Evolutionary conservation across 192 early-diverging fungal genomes (phyloP).

Genomic region (Diversispora epigaea): DNA sequence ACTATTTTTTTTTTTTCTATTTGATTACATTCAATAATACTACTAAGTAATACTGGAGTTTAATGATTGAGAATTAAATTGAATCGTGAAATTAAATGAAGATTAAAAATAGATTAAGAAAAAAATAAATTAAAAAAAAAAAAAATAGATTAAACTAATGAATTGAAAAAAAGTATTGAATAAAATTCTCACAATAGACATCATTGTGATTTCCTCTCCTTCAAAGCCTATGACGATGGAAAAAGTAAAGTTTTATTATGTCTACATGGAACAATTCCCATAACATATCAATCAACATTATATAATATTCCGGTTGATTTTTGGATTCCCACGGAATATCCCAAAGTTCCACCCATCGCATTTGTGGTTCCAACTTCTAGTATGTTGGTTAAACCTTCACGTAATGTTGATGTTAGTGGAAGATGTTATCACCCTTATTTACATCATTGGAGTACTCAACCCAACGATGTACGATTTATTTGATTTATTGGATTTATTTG

Average conservation of each 20-base stretch:
- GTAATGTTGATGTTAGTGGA: slow-evolving; percentile 83
- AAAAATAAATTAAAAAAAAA: slow-evolving; percentile 2
- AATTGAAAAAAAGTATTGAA: not conserved
- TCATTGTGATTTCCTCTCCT: not conserved
- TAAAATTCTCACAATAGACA: slow-evolving; percentile 27
- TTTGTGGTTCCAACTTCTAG: slow-evolving; percentile 85
- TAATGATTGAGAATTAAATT: not conserved
- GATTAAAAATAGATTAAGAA: not conserved
- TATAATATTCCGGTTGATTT: slow-evolving; percentile 93
- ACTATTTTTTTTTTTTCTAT: not conserved
- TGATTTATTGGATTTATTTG: slow-evolving; percentile 40
- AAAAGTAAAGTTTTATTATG: slow-evolving; percentile 70
- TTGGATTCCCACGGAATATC: slow-evolving; percentile 86
- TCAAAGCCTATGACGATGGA: slow-evolving; percentile 56
- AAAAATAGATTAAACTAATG: not conserved
- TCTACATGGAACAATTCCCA: slow-evolving; percentile 85
- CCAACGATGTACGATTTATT: slow-evolving; percentile 31
- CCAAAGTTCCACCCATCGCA: slow-evolving; percentile 71
- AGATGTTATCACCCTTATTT: slow-evolving; percentile 83
- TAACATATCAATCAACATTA: slow-evolving; percentile 71
- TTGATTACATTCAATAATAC: not conserved
- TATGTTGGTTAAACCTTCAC: slow-evolving; percentile 81
- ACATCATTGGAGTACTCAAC: slow-evolving; percentile 64
- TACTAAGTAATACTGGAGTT: slow-evolving; percentile 2
- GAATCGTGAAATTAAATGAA: not conserved